Conservation (phyloP, 805 yeast species). For the Hanseniaspora nectarophila region DNA sequence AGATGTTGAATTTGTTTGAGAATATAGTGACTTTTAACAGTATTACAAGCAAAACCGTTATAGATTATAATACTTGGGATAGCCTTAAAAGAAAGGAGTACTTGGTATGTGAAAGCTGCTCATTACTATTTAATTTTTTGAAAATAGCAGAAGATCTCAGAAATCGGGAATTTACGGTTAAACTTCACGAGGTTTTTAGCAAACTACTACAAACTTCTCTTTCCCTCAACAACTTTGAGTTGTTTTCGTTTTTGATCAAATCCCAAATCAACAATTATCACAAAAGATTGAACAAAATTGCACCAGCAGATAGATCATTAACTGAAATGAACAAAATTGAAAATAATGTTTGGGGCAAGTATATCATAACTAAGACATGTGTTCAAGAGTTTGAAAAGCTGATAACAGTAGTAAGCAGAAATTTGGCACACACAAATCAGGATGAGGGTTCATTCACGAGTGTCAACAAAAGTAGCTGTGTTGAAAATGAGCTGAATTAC, state of each 20-base stretch:
- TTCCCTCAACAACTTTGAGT: background rate
- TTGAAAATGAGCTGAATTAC: background rate
- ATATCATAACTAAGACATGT: background rate
- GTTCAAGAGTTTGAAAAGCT: constrained; percentile 7
- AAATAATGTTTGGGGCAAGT: constrained; percentile 9
- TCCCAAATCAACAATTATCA: background rate
- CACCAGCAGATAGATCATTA: background rate
- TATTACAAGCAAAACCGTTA: background rate
- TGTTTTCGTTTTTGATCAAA: background rate
- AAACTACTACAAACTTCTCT: background rate
- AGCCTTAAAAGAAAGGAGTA: background rate
- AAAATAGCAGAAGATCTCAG: background rate
- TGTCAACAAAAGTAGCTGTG: too few species aligned
- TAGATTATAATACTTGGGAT: background rate
- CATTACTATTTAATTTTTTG: background rate
- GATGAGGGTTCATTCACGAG: too few species aligned
- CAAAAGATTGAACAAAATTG: background rate
- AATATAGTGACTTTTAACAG: background rate
- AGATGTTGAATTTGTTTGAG: background rate
- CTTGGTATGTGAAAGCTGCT: background rate
- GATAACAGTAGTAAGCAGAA: background rate
- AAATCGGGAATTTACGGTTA: background rate
- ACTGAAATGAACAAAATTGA: background rate
- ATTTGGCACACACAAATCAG: too few species aligned
- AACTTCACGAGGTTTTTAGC: background rate